These are phyloP conservation scores for Tricholoma furcatifolium DNA, from an alignment of 768 basidiomycete genomes.

Conservation along the genomic window DNA sequence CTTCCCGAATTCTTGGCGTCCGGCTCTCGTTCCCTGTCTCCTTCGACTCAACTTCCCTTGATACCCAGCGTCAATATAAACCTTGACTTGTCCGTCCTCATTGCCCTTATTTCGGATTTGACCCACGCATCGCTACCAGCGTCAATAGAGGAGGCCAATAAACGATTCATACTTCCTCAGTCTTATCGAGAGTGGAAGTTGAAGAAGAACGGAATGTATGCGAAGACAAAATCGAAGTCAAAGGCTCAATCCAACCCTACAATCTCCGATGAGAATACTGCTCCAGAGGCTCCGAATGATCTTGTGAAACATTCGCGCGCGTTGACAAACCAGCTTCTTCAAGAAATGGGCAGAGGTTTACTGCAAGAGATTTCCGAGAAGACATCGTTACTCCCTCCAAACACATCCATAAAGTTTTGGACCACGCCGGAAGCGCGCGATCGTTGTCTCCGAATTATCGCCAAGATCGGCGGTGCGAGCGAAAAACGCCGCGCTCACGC, in stretches of 20 bases:
- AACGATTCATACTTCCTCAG: conserved; percentile 60
- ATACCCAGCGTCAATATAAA: conserved; percentile 64
- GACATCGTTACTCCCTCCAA: conserved; percentile 24
- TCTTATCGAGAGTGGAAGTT: conserved; percentile 63
- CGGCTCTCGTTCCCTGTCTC: conserved; percentile 10
- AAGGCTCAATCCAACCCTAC: conserved; percentile 10
- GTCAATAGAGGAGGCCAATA: conserved; percentile 53
- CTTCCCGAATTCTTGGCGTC: conserved; percentile 14
- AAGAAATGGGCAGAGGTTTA: conserved; percentile 67
- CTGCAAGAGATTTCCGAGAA: conserved; percentile 63
- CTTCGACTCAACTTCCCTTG: conserved; percentile 21
- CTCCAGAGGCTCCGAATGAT: conserved; percentile 30
- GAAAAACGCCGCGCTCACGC: conserved; percentile 66
- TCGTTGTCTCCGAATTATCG: conserved; percentile 73
- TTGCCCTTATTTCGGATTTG: conserved; percentile 82
- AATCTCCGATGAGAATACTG: conserved; percentile 24
- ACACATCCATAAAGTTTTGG: conserved; percentile 61
- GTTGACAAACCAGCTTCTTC: conserved; percentile 66
- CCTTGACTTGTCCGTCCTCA: conserved; percentile 80
- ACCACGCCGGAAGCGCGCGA: conserved; percentile 75
- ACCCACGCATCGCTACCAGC: conserved; percentile 69
- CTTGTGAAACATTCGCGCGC: conserved; percentile 64
- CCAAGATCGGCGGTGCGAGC: conserved; percentile 71
- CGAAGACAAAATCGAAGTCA: conserved; percentile 15
- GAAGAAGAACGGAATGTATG: conserved; percentile 24